Evolutionary conservation across 2,329 filamentous ascomycete genomes (phyloP).

Genomic region (Endoconidiophora laricicola): DNA sequence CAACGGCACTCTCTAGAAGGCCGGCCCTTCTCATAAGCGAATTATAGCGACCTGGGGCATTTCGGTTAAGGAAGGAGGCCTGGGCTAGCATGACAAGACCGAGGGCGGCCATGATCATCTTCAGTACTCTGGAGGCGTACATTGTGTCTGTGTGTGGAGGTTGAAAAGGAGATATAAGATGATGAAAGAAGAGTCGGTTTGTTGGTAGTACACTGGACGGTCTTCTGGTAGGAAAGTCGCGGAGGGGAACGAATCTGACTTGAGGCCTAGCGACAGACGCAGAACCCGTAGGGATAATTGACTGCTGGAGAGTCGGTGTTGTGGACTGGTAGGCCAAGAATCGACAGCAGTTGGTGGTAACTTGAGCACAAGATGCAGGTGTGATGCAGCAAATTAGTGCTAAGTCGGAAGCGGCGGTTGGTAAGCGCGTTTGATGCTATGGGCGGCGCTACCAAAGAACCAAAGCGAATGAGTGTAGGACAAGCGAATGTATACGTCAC

Average conservation of each 20-base stretch:
- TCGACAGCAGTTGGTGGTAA: no score
- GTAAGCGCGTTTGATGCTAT: no score
- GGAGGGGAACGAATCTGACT: no score
- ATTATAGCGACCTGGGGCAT: constrained; percentile 6
- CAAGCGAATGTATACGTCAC: no score
- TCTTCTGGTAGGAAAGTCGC: no score
- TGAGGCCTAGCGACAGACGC: no score
- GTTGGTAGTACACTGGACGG: no score
- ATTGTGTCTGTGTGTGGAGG: constrained; percentile 22
- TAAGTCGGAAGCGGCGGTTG: background rate
- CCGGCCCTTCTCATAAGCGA: constrained; percentile 8
- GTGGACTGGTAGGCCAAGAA: no score
- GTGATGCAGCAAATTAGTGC: constrained; percentile 12
- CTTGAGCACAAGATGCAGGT: background rate
- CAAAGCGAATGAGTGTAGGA: no score
- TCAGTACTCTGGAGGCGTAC: constrained; percentile 29
- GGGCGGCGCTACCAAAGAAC: no score
- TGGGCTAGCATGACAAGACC: constrained; percentile 30
- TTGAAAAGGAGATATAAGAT: background rate
- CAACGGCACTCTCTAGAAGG: background rate
- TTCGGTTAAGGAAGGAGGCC: constrained; percentile 21
- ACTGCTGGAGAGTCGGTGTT: no score
- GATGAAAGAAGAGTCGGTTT: background rate
- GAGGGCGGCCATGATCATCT: constrained; percentile 32
- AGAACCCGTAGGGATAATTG: no score